These are phyloP conservation scores for Coemansia sp. DNA, from an alignment of 192 early-diverging fungal genomes.

Conservation along the genomic window DNA sequence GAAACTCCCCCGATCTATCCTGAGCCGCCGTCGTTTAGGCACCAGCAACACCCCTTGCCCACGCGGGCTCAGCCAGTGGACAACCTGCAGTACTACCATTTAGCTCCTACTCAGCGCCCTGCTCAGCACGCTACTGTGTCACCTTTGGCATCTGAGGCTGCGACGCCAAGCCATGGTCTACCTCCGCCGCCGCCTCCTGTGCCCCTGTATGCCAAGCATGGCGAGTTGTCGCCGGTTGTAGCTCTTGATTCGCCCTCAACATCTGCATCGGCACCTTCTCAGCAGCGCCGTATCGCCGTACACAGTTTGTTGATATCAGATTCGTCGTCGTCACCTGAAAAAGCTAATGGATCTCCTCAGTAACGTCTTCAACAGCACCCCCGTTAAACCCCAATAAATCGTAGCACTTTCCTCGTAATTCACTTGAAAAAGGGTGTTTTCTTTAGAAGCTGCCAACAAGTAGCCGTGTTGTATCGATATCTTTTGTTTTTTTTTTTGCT, in stretches of 20 bases:
- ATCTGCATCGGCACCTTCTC: conserved; percentile 12
- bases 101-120: background rate
- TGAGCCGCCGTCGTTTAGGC: conserved; percentile 23
- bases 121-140: background rate
- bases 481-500: too few species aligned
- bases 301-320: conserved; percentile 45
- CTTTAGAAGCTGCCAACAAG: too few species aligned
- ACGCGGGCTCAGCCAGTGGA: background rate
- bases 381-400: background rate
- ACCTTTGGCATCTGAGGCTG: background rate
- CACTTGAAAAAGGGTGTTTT: too few species aligned
- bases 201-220: background rate
- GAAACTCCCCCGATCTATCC: conserved; percentile 11
- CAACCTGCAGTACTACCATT: conserved; percentile 6
- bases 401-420: background rate
- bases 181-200: background rate
- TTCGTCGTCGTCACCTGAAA: conserved; percentile 43
- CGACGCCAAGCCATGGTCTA: background rate
- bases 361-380: background rate
- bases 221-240: background rate
- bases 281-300: conserved; percentile 40
- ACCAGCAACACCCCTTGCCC: conserved; percentile 62
- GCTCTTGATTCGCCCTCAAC: background rate
- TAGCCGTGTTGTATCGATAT: too few species aligned
- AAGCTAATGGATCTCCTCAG: conserved; percentile 23